Base-by-base conservation (phyloP, 345 rosid genomes). In the Erodium maritimum region DNA sequence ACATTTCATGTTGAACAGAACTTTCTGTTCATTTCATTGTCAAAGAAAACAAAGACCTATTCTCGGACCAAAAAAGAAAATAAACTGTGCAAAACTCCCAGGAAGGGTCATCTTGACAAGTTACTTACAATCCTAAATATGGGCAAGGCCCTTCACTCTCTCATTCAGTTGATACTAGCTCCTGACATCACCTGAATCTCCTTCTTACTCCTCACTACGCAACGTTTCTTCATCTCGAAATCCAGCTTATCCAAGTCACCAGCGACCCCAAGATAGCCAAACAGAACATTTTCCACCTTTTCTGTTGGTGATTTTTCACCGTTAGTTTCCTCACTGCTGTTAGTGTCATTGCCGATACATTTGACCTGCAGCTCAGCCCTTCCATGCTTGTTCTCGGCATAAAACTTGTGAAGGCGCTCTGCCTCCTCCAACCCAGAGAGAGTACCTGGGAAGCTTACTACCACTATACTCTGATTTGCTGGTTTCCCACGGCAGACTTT, bases 211-310 rank as follows among this genome's bases (percentile, higher is more conserved):
- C 67, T 69, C 23, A 83, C 71, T 17, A 70, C 52, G 18, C 70
- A 66, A 29, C 71, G 61, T 34, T 61, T 74, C 66, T 76, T 76
- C 45, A 62, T 74, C 64, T 62, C 66, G 20, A 60, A 58, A 57
- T 71, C 79, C 9, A 83, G 80, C 48, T 74, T 74, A 65, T 78
- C 80, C 37, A 80, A 42, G 69, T 83, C 86, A 34, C 60, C 59
- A 18, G 82, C 72, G 18, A 68, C 63, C 23, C 89, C 86, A 66
- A 80, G 18, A 68, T 72, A 78, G 59, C 85, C 82, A 19, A 76
- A 78, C 5, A 80, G 61, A 61, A 62, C 42, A 9, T 56, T 58
- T 61, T 66, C 63, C n/a, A 54, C 46, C 53, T 58, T 61, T 20
- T 67, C 63, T 45, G 37, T 66, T 12, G 25, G 13, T 12, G 22